phyloP scores from a whole-genome alignment of 2,329 filamentous ascomycete genomes.

The Chrysoporthe deuterocubensis region DNA sequence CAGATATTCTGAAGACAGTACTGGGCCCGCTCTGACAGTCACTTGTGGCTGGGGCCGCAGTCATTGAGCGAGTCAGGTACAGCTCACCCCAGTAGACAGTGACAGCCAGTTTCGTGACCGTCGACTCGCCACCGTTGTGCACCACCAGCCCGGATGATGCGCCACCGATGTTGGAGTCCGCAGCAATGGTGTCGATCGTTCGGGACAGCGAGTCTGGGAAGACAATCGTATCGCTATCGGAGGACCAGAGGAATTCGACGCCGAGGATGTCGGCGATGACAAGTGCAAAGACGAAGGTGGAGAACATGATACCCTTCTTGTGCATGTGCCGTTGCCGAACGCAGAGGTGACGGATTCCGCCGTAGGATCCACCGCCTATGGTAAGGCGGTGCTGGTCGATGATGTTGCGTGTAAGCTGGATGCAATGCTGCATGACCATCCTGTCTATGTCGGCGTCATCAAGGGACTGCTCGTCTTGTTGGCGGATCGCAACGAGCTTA shows the following conservation, averaged over 20 bases:
- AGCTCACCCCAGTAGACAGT: slow-evolving; percentile 42
- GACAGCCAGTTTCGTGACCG: slow-evolving; percentile 37
- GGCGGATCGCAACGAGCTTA: slow-evolving; percentile 19
- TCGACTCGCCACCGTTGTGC: slow-evolving; percentile 40
- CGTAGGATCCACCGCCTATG: slow-evolving; percentile 2
- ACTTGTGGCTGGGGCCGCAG: slow-evolving; percentile 31
- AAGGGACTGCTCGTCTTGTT: slow-evolving; percentile 7
- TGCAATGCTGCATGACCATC: slow-evolving; percentile 20
- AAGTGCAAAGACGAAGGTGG: slow-evolving; percentile 40
- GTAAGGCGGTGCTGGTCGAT: slow-evolving; percentile 14
- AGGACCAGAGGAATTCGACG: slow-evolving; percentile 43
- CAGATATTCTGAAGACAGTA: slow-evolving; percentile 39
- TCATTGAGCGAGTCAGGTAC: slow-evolving; percentile 38
- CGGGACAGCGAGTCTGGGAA: slow-evolving; percentile 35
- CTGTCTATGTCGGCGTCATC: slow-evolving; percentile 19
- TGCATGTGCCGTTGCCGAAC: slow-evolving; percentile 42
- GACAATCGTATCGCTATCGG: slow-evolving; percentile 42
- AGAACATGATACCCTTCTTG: slow-evolving; percentile 46
- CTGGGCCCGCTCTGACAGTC: slow-evolving; percentile 45
- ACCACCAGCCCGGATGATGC: slow-evolving; percentile 39
- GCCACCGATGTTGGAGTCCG: slow-evolving; percentile 39
- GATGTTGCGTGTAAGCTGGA: slow-evolving; percentile 15
- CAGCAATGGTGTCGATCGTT: slow-evolving; percentile 38
- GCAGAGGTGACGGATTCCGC: slow-evolving; percentile 30
- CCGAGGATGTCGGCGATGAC: slow-evolving; percentile 38